Evolutionary conservation across 2,329 filamentous ascomycete genomes (phyloP).

Genomic region (Sarocladiaceae sp.): DNA sequence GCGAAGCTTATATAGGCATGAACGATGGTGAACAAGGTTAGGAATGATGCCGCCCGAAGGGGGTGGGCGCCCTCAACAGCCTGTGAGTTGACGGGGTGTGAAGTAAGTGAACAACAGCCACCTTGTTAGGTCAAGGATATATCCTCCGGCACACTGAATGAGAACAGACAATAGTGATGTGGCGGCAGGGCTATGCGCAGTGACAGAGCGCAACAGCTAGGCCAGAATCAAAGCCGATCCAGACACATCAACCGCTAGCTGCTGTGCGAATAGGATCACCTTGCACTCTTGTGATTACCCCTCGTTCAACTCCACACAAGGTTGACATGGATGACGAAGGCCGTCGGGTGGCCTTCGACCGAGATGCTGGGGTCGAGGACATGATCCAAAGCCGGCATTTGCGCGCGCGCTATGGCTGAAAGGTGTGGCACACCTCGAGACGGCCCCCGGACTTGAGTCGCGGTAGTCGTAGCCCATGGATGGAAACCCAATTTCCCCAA

Average conservation of each 20-base stretch:
- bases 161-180: no score
- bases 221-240: no score
- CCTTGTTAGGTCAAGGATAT: neutral
- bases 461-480: neutral
- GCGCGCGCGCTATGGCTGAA: neutral
- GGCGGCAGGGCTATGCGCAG: no score
- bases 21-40: neutral
- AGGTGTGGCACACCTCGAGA: slow-evolving; percentile 2
- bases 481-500: slow-evolving; percentile 1
- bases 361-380: no score
- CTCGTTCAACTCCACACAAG: no score
- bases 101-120: neutral
- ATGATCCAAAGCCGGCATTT: no score
- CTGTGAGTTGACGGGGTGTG: neutral
- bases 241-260: no score
- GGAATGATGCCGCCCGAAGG: neutral
- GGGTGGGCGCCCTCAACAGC: neutral
- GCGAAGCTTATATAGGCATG: neutral
- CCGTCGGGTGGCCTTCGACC: no score
- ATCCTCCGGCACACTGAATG: neutral
- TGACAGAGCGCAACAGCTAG: no score
- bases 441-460: neutral
- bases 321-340: no score
- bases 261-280: no score
- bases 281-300: no score